A percentile compares a stretch with the other conserved stretches of the same genome.
These are phyloP conservation scores for Trametes cubensis DNA, from an alignment of 768 basidiomycete species.

Conservation along the genomic window DNA sequence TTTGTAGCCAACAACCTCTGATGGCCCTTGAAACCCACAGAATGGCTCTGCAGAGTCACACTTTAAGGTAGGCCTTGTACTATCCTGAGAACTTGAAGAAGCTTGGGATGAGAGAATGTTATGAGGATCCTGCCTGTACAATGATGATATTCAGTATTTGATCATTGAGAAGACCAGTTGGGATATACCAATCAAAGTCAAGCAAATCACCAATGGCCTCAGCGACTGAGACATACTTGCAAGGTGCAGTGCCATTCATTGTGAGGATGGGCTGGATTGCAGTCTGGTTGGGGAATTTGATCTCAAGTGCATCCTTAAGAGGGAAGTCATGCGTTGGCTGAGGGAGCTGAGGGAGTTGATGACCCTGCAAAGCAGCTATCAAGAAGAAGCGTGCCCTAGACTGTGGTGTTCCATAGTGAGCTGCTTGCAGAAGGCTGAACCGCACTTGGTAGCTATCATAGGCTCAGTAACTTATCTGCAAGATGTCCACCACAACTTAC, in stretches of 20 bases:
- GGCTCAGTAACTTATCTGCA: not conserved
- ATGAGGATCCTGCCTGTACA: slow-evolving; percentile 32
- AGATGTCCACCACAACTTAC: slow-evolving; percentile 40
- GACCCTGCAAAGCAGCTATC: slow-evolving; percentile 43
- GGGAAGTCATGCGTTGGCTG: slow-evolving; percentile 49
- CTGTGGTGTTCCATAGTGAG: slow-evolving; percentile 52
- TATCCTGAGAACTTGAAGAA: too few relatives aligned
- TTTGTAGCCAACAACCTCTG: slow-evolving; percentile 35
- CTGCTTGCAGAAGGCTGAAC: slow-evolving; percentile 48
- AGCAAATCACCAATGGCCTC: slow-evolving; percentile 78
- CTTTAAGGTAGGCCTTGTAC: slow-evolving; percentile 28
- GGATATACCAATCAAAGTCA: slow-evolving; percentile 68
- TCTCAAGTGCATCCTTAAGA: slow-evolving; percentile 43
- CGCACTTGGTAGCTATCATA: slow-evolving; percentile 46
- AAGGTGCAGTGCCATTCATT: slow-evolving; percentile 51
- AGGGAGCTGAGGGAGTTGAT: slow-evolving; percentile 44
- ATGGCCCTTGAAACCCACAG: slow-evolving; percentile 38
- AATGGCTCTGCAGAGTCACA: slow-evolving; percentile 40
- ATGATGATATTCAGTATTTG: not conserved
- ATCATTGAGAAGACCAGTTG: not conserved
- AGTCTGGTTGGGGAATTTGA: slow-evolving; percentile 51
- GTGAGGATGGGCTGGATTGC: slow-evolving; percentile 49
- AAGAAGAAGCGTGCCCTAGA: slow-evolving; percentile 51
- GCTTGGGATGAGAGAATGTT: slow-evolving; percentile 29
- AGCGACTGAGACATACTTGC: slow-evolving; percentile 55